Percentiles rank a stretch among this genome's conserved stretches.
These are phyloP conservation scores for Eremochloa ophiuroides DNA, from an alignment of 176 grass and related monocot genomes.

Conservation along the genomic window DNA sequence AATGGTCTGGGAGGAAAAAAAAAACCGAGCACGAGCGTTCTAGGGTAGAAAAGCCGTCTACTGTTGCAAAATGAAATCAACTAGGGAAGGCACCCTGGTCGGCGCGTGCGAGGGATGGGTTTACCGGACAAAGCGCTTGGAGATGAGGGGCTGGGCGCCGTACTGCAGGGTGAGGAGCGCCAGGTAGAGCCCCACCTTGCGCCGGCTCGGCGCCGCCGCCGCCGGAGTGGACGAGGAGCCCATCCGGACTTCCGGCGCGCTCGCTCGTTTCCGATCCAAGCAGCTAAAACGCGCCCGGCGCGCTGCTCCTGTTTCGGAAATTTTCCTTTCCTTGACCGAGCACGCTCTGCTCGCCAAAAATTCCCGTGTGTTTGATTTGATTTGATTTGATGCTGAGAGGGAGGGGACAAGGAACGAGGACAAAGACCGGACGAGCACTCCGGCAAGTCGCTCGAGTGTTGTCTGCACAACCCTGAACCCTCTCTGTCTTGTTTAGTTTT, in stretches of 20 bases:
- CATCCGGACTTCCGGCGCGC: slow-evolving; percentile 27
- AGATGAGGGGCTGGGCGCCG: slow-evolving; percentile 93
- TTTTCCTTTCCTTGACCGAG: background rate
- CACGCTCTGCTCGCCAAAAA: background rate
- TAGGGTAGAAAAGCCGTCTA: background rate
- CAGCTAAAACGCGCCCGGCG: background rate
- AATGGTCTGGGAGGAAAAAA: background rate
- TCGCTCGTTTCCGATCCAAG: slow-evolving; percentile 20
- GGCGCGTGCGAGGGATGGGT: background rate
- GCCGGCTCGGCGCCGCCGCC: slow-evolving; percentile 29
- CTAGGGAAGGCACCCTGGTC: background rate
- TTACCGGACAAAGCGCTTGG: slow-evolving; percentile 89
- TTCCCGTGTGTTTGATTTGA: background rate
- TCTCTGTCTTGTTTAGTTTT: too few relatives aligned
- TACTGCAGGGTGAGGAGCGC: slow-evolving; percentile 86
- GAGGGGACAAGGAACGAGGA: background rate
- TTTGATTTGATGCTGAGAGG: background rate
- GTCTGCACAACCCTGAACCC: too few relatives aligned
- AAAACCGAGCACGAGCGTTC: background rate
- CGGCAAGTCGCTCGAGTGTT: background rate
- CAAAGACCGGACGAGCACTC: background rate
- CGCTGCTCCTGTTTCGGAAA: background rate
- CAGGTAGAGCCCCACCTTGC: slow-evolving; percentile 74
- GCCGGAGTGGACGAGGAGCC: slow-evolving; percentile 15
- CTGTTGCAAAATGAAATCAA: background rate